phyloP scores from a whole-genome alignment of 306 rosid genomes.

The Casuarina glauca region DNA sequence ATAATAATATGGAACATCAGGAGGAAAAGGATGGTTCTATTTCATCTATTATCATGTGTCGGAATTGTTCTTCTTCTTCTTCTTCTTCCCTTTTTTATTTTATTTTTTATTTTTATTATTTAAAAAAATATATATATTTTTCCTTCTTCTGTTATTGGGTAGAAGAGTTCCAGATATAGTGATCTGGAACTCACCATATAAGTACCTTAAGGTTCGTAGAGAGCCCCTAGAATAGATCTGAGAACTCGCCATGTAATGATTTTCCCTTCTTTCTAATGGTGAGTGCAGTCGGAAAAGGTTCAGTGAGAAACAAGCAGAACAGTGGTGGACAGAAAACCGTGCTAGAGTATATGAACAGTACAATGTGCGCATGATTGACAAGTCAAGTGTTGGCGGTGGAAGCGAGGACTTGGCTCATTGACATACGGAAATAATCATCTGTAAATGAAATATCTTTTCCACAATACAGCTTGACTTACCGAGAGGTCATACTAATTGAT shows the following conservation, averaged over 20 bases:
- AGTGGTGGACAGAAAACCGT: slow-evolving; percentile 98
- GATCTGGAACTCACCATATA: too few relatives aligned
- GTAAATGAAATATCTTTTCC: slow-evolving; percentile 60
- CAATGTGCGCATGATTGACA: slow-evolving; percentile 78
- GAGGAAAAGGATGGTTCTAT: too few relatives aligned
- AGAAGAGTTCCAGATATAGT: not conserved
- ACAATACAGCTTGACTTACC: slow-evolving; percentile 55
- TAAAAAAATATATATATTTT: too few relatives aligned
- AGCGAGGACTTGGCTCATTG: slow-evolving; percentile 84
- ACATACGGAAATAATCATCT: slow-evolving; percentile 42
- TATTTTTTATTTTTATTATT: not conserved
- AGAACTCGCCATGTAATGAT: not conserved
- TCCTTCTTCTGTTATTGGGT: not conserved
- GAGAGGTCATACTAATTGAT: slow-evolving; percentile 48
- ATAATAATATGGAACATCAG: not conserved
- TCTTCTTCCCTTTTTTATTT: not conserved
- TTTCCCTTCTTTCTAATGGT: slow-evolving; percentile 18
- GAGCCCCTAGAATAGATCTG: too few relatives aligned
- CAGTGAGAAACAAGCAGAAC: slow-evolving; percentile 95
- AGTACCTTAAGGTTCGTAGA: too few relatives aligned
- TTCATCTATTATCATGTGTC: too few relatives aligned
- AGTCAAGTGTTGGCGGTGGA: slow-evolving; percentile 82
- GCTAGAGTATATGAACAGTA: slow-evolving; percentile 83
- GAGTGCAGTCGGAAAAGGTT: slow-evolving; percentile 91
- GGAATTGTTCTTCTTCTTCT: not conserved